A percentile compares a stretch with the other conserved stretches of the same genome.
Conservation (phyloP, 2,329 filamentous ascomycete genomes). For the Cytospora piceae region DNA sequence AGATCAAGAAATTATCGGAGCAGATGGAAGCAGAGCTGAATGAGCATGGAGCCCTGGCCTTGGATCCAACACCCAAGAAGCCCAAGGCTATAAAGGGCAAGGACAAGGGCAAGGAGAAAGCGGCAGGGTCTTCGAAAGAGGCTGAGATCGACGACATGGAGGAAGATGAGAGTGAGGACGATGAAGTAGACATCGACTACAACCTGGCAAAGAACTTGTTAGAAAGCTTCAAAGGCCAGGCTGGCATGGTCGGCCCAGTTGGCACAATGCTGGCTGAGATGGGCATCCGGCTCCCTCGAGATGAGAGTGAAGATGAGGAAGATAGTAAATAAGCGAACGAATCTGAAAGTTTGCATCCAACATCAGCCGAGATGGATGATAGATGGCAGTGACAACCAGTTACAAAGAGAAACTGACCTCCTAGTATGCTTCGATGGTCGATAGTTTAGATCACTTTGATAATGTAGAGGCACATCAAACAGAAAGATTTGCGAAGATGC, state of each 20-base stretch:
- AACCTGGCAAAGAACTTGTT: constrained; percentile 89
- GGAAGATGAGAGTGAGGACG: constrained; percentile 55
- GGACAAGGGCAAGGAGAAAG: constrained; percentile 29
- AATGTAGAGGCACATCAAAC: not conserved
- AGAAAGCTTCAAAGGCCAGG: constrained; percentile 91
- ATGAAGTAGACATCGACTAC: constrained; percentile 77
- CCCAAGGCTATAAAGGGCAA: constrained; percentile 38
- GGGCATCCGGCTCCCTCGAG: constrained; percentile 79
- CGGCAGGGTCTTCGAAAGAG: constrained; percentile 13
- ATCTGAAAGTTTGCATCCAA: not conserved
- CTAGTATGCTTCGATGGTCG: not conserved
- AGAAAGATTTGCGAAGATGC: not conserved
- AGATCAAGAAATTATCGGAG: constrained; percentile 67
- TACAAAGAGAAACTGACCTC: not conserved
- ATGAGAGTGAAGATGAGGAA: constrained; percentile 63
- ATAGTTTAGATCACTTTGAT: not conserved
- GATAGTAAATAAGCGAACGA: constrained; percentile 29
- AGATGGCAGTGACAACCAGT: not conserved
- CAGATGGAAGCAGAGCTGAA: constrained; percentile 76
- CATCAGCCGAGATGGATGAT: not conserved
- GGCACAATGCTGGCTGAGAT: constrained; percentile 87
- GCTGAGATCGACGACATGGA: constrained; percentile 42
- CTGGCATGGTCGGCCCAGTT: constrained; percentile 80
- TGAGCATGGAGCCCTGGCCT: constrained; percentile 66
- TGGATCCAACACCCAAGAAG: constrained; percentile 47